These are phyloP conservation scores for Aspergillus sparsus DNA, from an alignment of 495 filamentous ascomycete species.

Conservation along the genomic window DNA sequence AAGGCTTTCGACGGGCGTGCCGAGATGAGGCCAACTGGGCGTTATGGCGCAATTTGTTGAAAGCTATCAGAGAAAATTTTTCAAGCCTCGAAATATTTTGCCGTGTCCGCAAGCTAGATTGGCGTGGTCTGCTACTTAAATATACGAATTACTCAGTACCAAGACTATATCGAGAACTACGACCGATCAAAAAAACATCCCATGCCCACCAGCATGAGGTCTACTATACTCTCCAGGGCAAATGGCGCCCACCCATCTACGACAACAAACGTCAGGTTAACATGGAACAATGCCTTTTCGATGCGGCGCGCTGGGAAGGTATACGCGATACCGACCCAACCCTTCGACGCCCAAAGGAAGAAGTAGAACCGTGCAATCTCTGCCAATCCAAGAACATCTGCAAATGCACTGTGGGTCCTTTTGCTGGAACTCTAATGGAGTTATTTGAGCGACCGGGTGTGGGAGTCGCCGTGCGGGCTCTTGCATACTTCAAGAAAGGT, in stretches of 20 bases:
- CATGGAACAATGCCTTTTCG: constrained; percentile 22
- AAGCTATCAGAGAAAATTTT: constrained; percentile 21
- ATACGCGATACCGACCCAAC: constrained; percentile 15
- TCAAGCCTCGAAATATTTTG: constrained; percentile 38
- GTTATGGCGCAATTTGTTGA: constrained; percentile 27
- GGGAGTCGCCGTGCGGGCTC: constrained; percentile 38
- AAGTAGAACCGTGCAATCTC: constrained; percentile 18
- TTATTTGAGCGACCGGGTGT: constrained; percentile 32
- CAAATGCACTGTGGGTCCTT: constrained; percentile 20
- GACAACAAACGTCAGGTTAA: constrained; percentile 20
- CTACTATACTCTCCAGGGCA: constrained; percentile 14
- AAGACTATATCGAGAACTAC: constrained; percentile 6
- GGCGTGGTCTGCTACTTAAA: constrained; percentile 27
- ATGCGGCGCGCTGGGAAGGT: constrained; percentile 14
- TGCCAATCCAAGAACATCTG: constrained; percentile 23
- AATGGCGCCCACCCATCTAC: constrained; percentile 20
- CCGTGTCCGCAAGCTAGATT: constrained; percentile 32
- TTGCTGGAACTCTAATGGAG: constrained; percentile 33
- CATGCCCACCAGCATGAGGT: constrained; percentile 28
- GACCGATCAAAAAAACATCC: constrained; percentile 15
- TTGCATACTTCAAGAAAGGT: constrained; percentile 28
- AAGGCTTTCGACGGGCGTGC: constrained; percentile 32
- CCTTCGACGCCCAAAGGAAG: constrained; percentile 7
- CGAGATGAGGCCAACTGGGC: background rate
- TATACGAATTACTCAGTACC: constrained; percentile 16